These are phyloP conservation scores for Mycena capillaripes DNA, from an alignment of 768 basidiomycete genomes.

Conservation along the genomic window DNA sequence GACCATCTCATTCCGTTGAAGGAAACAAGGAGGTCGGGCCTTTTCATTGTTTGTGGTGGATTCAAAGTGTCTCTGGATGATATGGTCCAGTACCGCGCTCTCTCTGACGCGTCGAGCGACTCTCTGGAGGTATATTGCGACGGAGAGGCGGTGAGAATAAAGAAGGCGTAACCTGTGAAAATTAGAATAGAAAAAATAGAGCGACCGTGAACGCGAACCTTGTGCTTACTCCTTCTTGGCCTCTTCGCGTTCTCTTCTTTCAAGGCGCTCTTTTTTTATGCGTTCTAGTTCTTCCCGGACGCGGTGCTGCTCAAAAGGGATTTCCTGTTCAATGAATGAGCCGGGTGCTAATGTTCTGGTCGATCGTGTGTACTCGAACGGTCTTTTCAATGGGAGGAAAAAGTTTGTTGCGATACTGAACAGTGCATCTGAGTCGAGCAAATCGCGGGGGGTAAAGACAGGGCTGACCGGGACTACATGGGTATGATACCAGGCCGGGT, in stretches of 20 bases:
- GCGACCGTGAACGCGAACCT: constrained; percentile 4
- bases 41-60: constrained; percentile 81
- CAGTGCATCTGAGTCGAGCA: neutral
- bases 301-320: constrained; percentile 77
- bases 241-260: constrained; percentile 15
- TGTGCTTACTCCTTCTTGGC: neutral
- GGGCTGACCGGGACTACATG: constrained; percentile 81
- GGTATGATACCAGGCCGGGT: constrained; percentile 87
- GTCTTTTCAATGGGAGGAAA: constrained; percentile 76
- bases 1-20: constrained; percentile 60
- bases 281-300: constrained; percentile 79
- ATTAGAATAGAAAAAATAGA: constrained; percentile 18
- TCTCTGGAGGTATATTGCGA: constrained; percentile 56
- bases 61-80: constrained; percentile 75
- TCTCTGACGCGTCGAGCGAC: constrained; percentile 52
- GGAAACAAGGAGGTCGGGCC: constrained; percentile 54
- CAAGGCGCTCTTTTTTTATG: constrained; percentile 71
- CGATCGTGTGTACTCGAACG: constrained; percentile 55
- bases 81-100: constrained; percentile 59
- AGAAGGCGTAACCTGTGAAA: constrained; percentile 24
- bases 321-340: constrained; percentile 51
- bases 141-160: constrained; percentile 51
- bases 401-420: constrained; percentile 79
- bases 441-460: neutral
- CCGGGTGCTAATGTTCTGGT: neutral